phyloP scores from a whole-genome alignment of 495 filamentous ascomycete species.

The Lophiostoma macrostomum region DNA sequence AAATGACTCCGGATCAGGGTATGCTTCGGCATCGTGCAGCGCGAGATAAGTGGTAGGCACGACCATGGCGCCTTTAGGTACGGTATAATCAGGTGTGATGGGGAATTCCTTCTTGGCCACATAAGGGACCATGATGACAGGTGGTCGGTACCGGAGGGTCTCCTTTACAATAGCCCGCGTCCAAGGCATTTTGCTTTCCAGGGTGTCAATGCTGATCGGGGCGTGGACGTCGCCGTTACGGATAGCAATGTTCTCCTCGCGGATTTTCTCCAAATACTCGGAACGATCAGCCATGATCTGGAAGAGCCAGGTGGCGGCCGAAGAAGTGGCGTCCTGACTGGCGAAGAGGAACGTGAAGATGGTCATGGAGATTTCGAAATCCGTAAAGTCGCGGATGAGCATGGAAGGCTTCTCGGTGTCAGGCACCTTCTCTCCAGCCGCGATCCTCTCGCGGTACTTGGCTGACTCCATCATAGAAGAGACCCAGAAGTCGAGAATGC shows the following conservation, averaged over 20 bases:
- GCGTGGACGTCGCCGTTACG: conserved; percentile 74
- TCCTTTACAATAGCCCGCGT: conserved; percentile 93
- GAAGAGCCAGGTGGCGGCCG: conserved; percentile 91
- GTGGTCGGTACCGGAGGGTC: conserved; percentile 89
- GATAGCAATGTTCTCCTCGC: conserved; percentile 81
- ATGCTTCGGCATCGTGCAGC: conserved; percentile 89
- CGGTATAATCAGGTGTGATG: conserved; percentile 81
- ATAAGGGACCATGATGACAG: conserved; percentile 97
- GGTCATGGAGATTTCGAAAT: conserved; percentile 92
- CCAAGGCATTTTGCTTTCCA: conserved; percentile 85
- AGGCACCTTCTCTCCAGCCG: conserved; percentile 63
- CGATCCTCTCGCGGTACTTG: conserved; percentile 70
- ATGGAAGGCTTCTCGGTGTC: conserved; percentile 73
- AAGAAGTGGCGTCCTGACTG: conserved; percentile 93
- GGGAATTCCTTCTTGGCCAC: conserved; percentile 94
- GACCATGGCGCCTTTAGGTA: conserved; percentile 92
- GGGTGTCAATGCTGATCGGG: conserved; percentile 71
- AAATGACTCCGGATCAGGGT: conserved; percentile 82
- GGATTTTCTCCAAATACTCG: conserved; percentile 82
- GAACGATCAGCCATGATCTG: conserved; percentile 92
- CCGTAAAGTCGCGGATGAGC: conserved; percentile 80
- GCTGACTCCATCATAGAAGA: conserved; percentile 78
- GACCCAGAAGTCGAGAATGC: conserved; percentile 95
- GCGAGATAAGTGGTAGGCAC: conserved; percentile 87
- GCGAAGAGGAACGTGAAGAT: conserved; percentile 98